phyloP scores from a whole-genome alignment of 441 rosid species.

The Arabidopsis hybrid region DNA sequence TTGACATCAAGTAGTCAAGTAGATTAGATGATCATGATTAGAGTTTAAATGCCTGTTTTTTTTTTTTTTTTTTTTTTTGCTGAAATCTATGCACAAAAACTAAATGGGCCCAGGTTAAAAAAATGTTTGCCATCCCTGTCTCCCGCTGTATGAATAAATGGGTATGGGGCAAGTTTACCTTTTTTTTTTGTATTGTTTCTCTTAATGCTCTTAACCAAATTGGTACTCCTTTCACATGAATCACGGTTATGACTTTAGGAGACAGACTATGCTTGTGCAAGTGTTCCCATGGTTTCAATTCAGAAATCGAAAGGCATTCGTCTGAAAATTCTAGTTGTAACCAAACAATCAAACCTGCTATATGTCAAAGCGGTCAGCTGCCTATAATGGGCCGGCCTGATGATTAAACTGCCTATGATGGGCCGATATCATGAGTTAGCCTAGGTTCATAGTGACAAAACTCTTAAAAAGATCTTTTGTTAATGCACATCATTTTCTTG shows the following conservation, averaged over 20 bases:
- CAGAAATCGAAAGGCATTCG: not conserved
- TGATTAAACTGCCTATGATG: not conserved
- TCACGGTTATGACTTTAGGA: not conserved
- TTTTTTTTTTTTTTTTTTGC: not conserved
- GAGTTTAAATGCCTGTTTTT: not conserved
- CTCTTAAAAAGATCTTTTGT: not conserved
- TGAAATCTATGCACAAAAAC: constrained; percentile 18
- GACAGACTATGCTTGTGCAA: constrained; percentile 18
- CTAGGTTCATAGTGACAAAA: constrained; percentile 4
- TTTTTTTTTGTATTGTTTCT: not conserved
- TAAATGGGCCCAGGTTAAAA: constrained; percentile 5
- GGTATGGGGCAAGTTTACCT: not conserved
- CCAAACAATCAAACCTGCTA: not conserved
- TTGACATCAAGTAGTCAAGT: constrained; percentile 1
- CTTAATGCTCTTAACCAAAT: not conserved
- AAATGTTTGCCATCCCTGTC: constrained; percentile 13
- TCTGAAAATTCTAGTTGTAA: not conserved
- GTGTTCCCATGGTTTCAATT: constrained; percentile 19
- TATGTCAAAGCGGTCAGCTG: not conserved
- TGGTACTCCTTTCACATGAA: not conserved
- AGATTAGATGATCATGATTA: constrained; percentile 1
- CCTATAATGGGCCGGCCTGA: not conserved
- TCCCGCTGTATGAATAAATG: not conserved
- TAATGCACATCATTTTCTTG: constrained; percentile 23
- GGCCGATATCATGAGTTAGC: not conserved